A percentile compares a stretch with the other conserved stretches of the same genome.
These are phyloP conservation scores for Brettanomyces nanus DNA, from an alignment of 805 yeast species.

Conservation along the genomic window DNA sequence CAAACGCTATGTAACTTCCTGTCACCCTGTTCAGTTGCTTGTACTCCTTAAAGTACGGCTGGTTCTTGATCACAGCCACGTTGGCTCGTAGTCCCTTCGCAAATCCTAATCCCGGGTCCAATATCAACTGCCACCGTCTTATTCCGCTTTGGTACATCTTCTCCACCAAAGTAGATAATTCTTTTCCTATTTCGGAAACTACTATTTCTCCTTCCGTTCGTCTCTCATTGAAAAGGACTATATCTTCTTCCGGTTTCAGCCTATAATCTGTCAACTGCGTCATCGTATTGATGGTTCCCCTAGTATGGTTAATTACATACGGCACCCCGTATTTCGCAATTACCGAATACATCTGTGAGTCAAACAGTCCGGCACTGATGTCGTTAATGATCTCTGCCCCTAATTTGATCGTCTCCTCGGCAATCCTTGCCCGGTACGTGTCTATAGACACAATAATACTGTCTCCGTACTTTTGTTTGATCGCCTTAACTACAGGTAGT, in stretches of 20 bases:
- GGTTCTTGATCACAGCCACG: slow-evolving; percentile 48
- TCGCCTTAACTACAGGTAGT: slow-evolving; percentile 56
- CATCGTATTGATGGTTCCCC: slow-evolving; percentile 82
- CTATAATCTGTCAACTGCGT: slow-evolving; percentile 43
- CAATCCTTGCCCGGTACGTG: slow-evolving; percentile 75
- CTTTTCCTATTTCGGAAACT: slow-evolving; percentile 50
- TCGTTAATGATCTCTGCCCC: slow-evolving; percentile 95
- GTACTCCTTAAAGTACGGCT: slow-evolving; percentile 41
- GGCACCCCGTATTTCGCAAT: slow-evolving; percentile 69
- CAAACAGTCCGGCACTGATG: slow-evolving; percentile 72
- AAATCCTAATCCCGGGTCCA: slow-evolving; percentile 96
- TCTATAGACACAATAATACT: slow-evolving; percentile 67
- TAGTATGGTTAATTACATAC: slow-evolving; percentile 72
- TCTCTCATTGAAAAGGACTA: slow-evolving; percentile 10
- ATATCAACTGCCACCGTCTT: slow-evolving; percentile 79
- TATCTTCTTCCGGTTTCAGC: slow-evolving; percentile 24
- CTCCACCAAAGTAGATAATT: slow-evolving; percentile 46
- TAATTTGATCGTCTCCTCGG: slow-evolving; percentile 51
- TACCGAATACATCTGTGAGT: slow-evolving; percentile 55
- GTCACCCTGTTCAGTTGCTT: slow-evolving; percentile 14
- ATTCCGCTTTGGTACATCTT: slow-evolving; percentile 59
- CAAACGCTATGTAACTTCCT: slow-evolving; percentile 32
- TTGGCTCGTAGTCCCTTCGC: slow-evolving; percentile 80
- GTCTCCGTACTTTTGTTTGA: slow-evolving; percentile 34
- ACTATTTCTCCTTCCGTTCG: slow-evolving; percentile 25